These are phyloP conservation scores for Calonectria pseudoreteaudii DNA, from an alignment of 2,329 filamentous ascomycete species.

Conservation along the genomic window DNA sequence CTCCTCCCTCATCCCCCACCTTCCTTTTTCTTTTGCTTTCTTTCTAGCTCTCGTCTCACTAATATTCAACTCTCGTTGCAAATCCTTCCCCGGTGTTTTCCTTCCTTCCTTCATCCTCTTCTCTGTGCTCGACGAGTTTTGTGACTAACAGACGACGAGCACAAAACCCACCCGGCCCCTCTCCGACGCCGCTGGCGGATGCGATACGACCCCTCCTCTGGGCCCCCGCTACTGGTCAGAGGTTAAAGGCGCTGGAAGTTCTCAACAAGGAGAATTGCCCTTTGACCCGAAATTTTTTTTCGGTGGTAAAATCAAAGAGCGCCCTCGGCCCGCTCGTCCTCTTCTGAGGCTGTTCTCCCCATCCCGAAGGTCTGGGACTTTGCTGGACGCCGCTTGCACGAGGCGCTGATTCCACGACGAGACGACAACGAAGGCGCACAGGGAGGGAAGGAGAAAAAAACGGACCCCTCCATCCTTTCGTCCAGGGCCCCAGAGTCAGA, in stretches of 20 bases:
- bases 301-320: constrained; percentile 7
- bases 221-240: constrained; percentile 12
- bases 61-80: neutral
- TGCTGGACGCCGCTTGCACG: neutral
- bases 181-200: constrained; percentile 9
- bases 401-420: neutral
- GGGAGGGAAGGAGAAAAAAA: neutral
- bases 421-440: constrained; percentile 1
- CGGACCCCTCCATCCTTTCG: constrained; percentile 1
- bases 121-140: neutral
- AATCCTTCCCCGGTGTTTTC: neutral
- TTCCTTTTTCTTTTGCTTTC: neutral
- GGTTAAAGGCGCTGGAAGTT: constrained; percentile 5
- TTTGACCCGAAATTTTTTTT: neutral
- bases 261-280: constrained; percentile 18
- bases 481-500: constrained; percentile 1
- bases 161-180: constrained; percentile 1
- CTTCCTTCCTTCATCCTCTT: constrained; percentile 3
- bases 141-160: constrained; percentile 2
- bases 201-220: constrained; percentile 24
- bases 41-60: neutral
- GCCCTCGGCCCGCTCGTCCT: neutral
- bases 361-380: neutral
- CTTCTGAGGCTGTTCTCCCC: neutral
- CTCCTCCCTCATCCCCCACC: neutral